Evolutionary conservation across 176 grass and related monocot genomes (phyloP).

Genomic region (Ensete ventricosum): DNA sequence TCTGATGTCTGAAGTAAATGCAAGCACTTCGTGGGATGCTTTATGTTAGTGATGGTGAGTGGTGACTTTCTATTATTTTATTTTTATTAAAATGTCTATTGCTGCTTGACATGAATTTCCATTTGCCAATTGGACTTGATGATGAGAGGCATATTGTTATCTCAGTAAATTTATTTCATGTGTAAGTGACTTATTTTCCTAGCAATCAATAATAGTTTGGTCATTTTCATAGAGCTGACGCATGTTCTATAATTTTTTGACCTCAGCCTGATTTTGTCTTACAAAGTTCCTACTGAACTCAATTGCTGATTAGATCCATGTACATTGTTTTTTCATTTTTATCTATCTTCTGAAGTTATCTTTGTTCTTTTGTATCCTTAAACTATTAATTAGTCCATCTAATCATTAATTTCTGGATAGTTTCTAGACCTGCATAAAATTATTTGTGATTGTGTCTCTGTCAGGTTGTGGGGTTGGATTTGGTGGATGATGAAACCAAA

Average conservation of each 20-base stretch:
- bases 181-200: too few species aligned
- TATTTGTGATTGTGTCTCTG: slow-evolving; percentile 2
- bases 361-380: neutral
- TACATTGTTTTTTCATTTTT: neutral
- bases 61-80: too few species aligned
- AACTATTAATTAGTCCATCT: neutral
- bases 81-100: too few species aligned
- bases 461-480: slow-evolving; percentile 91
- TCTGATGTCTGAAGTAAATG: neutral
- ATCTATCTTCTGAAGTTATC: neutral
- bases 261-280: too few species aligned
- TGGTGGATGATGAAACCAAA: slow-evolving; percentile 99
- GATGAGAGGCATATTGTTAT: neutral
- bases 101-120: neutral
- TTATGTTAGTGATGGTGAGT: too few species aligned
- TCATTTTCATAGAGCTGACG: too few species aligned
- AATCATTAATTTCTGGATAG: neutral
- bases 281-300: too few species aligned
- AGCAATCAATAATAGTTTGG: too few species aligned
- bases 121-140: neutral
- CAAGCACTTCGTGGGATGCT: too few species aligned
- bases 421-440: neutral
- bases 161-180: neutral
- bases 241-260: too few species aligned
- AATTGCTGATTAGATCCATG: neutral